Evolutionary conservation across 1,284 basidiomycete species (phyloP), one percentile per base, ranked within the genome.

Genomic region (Takashimella tepidaria): DNA sequence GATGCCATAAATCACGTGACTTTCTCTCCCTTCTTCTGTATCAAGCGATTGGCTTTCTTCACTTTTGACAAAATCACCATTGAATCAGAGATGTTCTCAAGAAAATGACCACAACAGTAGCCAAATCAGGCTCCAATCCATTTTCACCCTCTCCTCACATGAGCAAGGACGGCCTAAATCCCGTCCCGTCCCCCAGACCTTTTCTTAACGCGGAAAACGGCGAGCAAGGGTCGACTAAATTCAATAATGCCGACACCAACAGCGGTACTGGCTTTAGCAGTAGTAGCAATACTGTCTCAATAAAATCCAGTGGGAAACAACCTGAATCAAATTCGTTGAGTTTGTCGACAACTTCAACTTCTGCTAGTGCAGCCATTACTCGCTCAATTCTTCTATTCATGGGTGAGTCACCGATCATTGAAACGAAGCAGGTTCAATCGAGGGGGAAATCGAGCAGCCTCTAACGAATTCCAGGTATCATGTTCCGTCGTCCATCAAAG

Each of bases 401-500:
- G 23, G 72, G 73, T 73, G 49, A 51, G 60, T 31, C 25, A 21
- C 20, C 11, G n/a, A 21, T 22, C n/a, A 24, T 11, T 20, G 16
- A n/a, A 6, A n/a, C 21, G 27, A 27, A 23, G 13, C 19, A 3
- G 20, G 13, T 6, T 3, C 12, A 25, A 4, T 20, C 11, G 8
- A 8, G 0, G 5, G 5, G 16, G 8, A 3, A n/a, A n/a, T n/a
- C 27, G 46, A 31, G n/a, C 2, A n/a, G 20, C 19, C 11, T 26
- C 24, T 51, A n/a, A 50, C 20, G n/a, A 37, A 4, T 19, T 4
- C 2, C 46, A 73, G 72, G 72, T 8, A 66, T 76, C 51, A 65
- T 74, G 57, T 76, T 76, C 51, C 61, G 72, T 27, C 56, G 73
- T 24, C 74, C 74, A 1, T 72, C 70, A 13, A 74, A 74, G 59